A percentile compares a stretch with the other conserved stretches of the same genome.
Conservation (phyloP, 495 filamentous ascomycete species). For the Aspergillus taichungensis region DNA sequence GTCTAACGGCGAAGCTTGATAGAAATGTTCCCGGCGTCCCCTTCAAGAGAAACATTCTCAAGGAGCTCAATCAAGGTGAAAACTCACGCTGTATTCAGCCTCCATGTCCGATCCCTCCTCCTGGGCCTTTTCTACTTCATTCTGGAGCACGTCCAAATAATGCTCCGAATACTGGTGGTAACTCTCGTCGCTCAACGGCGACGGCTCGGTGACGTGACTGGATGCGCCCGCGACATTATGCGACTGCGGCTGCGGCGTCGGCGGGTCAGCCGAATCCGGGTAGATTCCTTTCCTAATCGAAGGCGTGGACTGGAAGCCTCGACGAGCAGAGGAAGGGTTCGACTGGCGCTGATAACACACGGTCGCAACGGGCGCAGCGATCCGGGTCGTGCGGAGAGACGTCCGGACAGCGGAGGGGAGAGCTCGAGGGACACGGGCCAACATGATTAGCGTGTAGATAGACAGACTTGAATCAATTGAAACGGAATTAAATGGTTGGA, state of each 20-base stretch:
- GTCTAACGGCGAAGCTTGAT: too few species aligned
- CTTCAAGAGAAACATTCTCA: too few species aligned
- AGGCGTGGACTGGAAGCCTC: constrained; percentile 24
- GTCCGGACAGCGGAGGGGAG: constrained; percentile 11
- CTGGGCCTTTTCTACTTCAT: constrained; percentile 35
- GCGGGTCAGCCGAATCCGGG: constrained; percentile 33
- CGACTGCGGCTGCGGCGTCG: constrained; percentile 28
- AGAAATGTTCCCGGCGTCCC: too few species aligned
- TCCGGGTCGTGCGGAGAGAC: constrained; percentile 17
- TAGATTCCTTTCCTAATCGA: constrained; percentile 31
- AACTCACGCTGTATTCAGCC: constrained; percentile 47
- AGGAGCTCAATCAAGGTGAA: not conserved
- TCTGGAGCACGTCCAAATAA: constrained; percentile 40
- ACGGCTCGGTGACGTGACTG: constrained; percentile 31
- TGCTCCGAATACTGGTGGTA: constrained; percentile 44
- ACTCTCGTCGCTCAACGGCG: constrained; percentile 28
- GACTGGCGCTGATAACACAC: constrained; percentile 4
- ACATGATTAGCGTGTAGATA: constrained; percentile 15
- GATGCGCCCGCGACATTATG: constrained; percentile 24
- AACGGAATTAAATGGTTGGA: not conserved
- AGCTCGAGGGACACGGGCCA: constrained; percentile 25
- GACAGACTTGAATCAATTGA: not conserved
- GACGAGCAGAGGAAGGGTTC: constrained; percentile 3
- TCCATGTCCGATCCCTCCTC: constrained; percentile 43
- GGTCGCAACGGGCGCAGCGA: constrained; percentile 7